phyloP scores from a whole-genome alignment of 352 stramenopile species.

The Blastocystis sp. region DNA sequence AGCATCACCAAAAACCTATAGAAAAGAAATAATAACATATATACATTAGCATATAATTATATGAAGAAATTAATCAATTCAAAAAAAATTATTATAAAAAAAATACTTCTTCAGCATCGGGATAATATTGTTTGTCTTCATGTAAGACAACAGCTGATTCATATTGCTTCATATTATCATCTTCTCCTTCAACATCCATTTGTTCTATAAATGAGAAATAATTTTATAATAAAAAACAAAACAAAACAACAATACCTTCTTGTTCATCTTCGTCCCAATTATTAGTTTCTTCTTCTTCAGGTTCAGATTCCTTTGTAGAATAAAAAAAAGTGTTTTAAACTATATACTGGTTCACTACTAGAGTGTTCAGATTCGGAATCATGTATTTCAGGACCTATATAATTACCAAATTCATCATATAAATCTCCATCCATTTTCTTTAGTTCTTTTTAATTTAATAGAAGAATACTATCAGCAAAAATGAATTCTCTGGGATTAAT shows the following conservation, averaged over 20 bases:
- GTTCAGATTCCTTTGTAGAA: constrained; percentile 38
- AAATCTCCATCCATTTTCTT: constrained; percentile 71
- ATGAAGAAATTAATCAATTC: too few species aligned
- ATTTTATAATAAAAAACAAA: not conserved
- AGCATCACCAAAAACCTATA: constrained; percentile 50
- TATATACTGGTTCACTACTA: constrained; percentile 34
- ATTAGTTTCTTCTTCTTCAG: constrained; percentile 53
- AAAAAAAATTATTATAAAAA: constrained; percentile 51
- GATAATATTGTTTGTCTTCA: constrained; percentile 99
- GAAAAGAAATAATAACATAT: not conserved
- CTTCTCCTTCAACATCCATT: constrained; percentile 18
- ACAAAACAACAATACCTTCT: not conserved
- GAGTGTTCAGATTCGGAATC: constrained; percentile 45
- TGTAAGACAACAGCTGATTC: constrained; percentile 81
- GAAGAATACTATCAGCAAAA: too few species aligned
- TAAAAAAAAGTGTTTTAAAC: not conserved
- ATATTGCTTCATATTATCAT: constrained; percentile 28
- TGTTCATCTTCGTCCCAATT: constrained; percentile 30
- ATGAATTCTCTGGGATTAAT: too few species aligned
- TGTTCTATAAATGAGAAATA: not conserved
- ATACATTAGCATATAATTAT: too few species aligned
- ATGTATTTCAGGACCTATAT: constrained; percentile 86
- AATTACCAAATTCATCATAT: constrained; percentile 99
- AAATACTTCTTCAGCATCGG: constrained; percentile 72
- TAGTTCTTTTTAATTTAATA: too few species aligned